These are phyloP conservation scores for Vitis hybrid DNA, from an alignment of 177 flowering plant genomes.

Conservation along the genomic window DNA sequence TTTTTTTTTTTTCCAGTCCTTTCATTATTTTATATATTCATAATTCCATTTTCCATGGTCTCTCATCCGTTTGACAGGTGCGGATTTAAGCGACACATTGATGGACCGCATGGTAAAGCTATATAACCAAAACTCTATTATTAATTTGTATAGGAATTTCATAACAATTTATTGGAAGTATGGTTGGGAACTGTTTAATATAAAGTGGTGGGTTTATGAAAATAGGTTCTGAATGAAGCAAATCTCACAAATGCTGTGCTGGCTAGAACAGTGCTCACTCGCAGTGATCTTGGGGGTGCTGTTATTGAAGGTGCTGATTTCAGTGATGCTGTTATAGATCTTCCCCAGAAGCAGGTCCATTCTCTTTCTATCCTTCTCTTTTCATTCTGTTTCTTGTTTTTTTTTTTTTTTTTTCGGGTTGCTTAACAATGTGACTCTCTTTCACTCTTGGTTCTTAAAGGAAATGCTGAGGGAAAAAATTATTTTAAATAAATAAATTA, in stretches of 20 bases:
- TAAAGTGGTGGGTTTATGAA: not conserved
- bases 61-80: constrained; percentile 50
- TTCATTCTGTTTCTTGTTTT: no score
- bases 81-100: constrained; percentile 97
- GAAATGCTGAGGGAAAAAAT: not conserved
- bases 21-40: not conserved
- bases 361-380: not conserved
- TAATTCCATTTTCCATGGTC: constrained; percentile 1
- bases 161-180: no score
- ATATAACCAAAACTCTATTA: not conserved
- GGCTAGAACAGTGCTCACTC: constrained; percentile 85
- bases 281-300: constrained; percentile 96
- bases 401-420: no score
- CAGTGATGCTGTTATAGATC: constrained; percentile 97
- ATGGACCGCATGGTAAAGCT: constrained; percentile 94
- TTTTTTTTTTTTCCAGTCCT: no score
- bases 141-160: no score
- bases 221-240: constrained; percentile 92
- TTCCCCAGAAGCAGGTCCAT: constrained; percentile 84
- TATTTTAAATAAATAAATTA: no score
- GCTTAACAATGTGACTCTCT: no score
- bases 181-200: not conserved
- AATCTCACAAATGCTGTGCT: constrained; percentile 91
- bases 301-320: constrained; percentile 92
- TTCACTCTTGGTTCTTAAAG: no score